Base-by-base conservation (phyloP, 805 yeast species). In the Deakozyma indianensis region DNA sequence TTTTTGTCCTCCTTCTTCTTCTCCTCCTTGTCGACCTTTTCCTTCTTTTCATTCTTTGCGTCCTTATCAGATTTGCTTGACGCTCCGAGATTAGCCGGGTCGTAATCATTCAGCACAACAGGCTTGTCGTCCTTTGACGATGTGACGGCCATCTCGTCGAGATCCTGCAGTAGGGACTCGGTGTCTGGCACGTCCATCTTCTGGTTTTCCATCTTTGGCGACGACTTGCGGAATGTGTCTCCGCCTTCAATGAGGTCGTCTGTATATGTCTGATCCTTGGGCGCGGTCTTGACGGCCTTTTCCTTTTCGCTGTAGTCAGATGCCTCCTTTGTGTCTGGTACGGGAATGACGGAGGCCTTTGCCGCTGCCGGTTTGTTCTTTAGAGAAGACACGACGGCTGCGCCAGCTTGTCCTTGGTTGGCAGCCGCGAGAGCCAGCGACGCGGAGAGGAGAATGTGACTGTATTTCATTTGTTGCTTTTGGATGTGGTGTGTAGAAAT, bases 31-130 rank as follows among this genome's bases (percentile, higher is more conserved):
- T 14, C 48, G 41, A 41, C 46, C n/a, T 43, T 28, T 40, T 3
- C 35, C 42, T 42, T 47, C 22, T 23, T 40, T 7, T 23, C 38
- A 4, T 15, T 22, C 18, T 49, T 47, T 29, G 35, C 50, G 24
- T 50, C 51, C 43, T 51, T 51, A 43, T 53, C 55, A n/a, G 55
- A 51, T 40, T 52, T 54, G 25, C 44, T 49, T 2, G 55, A 54
- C 9, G 56, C 41, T n/a, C 65, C 65, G 18, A 61, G 48, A 22
- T 62, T 54, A 41, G 51, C 55, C 11, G 66, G 65, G 46, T 62
- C 64, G 45, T 61, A 63, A 46, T 63, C 67, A 48, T 60, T 59
- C 24, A 60, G 51, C 23, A 61, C 61, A n/a, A 53, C 57, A 3
- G 64, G 58, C 32, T 57, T 53, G 43, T 53, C 51, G 38, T 50